phyloP scores from a whole-genome alignment of 148 eudicot species.

The Rhododendron kiyosumense region DNA sequence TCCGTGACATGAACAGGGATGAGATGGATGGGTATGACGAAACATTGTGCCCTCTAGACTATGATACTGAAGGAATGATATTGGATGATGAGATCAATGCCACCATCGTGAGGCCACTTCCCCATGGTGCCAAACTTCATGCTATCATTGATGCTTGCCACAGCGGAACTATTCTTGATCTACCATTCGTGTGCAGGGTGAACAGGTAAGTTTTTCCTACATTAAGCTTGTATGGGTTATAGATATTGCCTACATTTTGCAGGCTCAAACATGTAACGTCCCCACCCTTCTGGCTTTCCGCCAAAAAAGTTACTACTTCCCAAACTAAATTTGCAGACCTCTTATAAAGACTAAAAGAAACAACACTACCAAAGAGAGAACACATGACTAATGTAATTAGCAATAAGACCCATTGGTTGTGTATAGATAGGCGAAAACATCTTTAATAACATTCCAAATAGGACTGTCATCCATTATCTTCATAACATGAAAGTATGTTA shows the following conservation, averaged over 20 bases:
- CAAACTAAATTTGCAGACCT: neutral
- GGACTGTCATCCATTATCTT: neutral
- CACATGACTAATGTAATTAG: neutral
- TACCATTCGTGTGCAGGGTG: constrained; percentile 36
- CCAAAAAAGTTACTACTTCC: neutral
- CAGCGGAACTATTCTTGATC: constrained; percentile 49
- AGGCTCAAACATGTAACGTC: neutral
- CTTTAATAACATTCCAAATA: neutral
- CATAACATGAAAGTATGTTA: neutral
- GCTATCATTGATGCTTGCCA: constrained; percentile 42
- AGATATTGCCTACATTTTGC: neutral
- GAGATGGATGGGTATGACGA: constrained; percentile 44
- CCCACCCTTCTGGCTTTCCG: neutral
- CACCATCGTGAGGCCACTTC: constrained; percentile 38
- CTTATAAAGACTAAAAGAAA: neutral
- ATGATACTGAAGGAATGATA: constrained; percentile 29
- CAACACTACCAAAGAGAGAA: neutral
- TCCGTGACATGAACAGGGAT: constrained; percentile 28
- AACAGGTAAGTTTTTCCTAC: constrained; percentile 17
- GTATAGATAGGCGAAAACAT: neutral
- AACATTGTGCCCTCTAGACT: constrained; percentile 39
- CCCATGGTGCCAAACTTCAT: constrained; percentile 42
- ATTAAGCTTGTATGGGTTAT: neutral
- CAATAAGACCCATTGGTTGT: neutral
- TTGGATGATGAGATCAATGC: constrained; percentile 42